A percentile compares a stretch with the other conserved stretches of the same genome.
Evolutionary conservation across 1,284 basidiomycete genomes (phyloP).

Genomic region (Veloboletus limbatus): DNA sequence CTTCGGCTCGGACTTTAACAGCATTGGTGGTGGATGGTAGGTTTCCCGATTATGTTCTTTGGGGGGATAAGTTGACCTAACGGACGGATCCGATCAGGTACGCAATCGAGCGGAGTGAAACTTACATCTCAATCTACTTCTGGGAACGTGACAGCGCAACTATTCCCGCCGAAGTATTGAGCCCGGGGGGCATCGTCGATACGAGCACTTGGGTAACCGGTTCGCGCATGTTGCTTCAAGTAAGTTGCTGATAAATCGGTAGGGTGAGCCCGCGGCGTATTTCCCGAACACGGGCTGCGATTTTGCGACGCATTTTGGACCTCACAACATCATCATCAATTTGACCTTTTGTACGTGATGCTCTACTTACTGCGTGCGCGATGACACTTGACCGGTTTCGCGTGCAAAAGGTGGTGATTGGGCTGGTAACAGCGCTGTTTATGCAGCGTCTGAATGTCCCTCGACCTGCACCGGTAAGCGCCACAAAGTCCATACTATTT

Average conservation of each 20-base stretch:
- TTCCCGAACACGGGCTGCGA: conserved; percentile 22
- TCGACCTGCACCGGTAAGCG: conserved; percentile 33
- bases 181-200: conserved; percentile 16
- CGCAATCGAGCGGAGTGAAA: conserved; percentile 21
- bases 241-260: not conserved
- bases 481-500: not conserved
- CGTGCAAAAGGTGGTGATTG: conserved; percentile 36
- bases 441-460: conserved; percentile 33
- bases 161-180: conserved; percentile 16
- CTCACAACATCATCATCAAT: conserved; percentile 12
- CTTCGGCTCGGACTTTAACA: no score
- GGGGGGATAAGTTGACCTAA: not conserved
- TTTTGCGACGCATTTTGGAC: conserved; percentile 18
- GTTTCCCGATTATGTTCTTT: conserved; percentile 24
- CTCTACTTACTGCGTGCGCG: no score
- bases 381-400: not conserved
- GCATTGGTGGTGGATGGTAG: no score
- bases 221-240: not conserved
- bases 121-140: conserved; percentile 23
- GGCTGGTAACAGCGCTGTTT: conserved; percentile 34
- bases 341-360: conserved; percentile 26
- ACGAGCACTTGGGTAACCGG: conserved; percentile 21
- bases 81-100: conserved; percentile 19
- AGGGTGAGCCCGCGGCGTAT: conserved; percentile 20
- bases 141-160: conserved; percentile 22